Evolutionary conservation across 345 rosid species (phyloP).

Genomic region (Salix purpurea): DNA sequence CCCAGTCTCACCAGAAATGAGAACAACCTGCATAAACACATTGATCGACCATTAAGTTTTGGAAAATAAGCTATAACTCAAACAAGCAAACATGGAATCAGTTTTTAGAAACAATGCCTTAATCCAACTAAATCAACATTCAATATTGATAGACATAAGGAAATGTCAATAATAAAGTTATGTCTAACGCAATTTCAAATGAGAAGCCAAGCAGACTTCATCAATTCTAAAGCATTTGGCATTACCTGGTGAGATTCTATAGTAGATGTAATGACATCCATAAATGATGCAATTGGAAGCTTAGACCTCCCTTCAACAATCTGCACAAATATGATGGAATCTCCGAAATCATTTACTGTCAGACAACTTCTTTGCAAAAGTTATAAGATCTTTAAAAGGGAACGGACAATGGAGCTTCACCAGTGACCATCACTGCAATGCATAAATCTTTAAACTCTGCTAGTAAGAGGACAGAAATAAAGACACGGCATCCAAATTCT

Average conservation of each 20-base stretch:
- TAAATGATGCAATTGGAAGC: constrained; percentile 82
- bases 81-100: background rate
- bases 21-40: constrained; percentile 50
- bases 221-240: constrained; percentile 6
- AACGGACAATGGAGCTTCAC: background rate
- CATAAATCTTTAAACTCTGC: constrained; percentile 5
- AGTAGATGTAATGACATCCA: constrained; percentile 65
- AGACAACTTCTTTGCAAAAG: constrained; percentile 14
- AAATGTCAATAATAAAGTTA: background rate
- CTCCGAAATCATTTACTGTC: constrained; percentile 19
- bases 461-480: constrained; percentile 4
- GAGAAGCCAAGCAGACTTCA: constrained; percentile 4
- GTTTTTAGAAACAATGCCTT: background rate
- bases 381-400: constrained; percentile 14
- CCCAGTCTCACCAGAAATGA: constrained; percentile 80
- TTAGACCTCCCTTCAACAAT: constrained; percentile 54
- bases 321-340: constrained; percentile 43
- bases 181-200: background rate
- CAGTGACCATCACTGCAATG: constrained; percentile 5
- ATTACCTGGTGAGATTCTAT: constrained; percentile 76
- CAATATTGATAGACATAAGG: background rate
- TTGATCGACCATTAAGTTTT: constrained; percentile 11
- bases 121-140: constrained; percentile 1
- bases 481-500: background rate
- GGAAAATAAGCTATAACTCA: background rate